Base-by-base conservation (phyloP, 2,329 filamentous ascomycete genomes). In the Chaetothyriales sp. region DNA sequence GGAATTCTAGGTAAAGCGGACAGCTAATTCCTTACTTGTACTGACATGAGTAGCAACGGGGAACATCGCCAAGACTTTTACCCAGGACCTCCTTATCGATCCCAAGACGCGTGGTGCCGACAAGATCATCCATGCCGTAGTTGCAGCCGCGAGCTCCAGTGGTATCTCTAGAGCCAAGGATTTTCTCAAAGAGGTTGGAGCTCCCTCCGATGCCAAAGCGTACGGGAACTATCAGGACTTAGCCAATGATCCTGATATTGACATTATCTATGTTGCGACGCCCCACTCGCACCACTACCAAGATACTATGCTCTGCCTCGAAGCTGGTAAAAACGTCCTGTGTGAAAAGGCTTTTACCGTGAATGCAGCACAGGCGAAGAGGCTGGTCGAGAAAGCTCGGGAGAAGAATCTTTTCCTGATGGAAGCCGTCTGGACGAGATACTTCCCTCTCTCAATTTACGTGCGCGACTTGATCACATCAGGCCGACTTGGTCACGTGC, bases 271-370 rank as follows among this genome's bases (percentile, higher is more conserved):
- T 67, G 80, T 95, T 51, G 87, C 88, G 18, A 94, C 89, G 3
- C 89, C 89, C 15, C 88, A 94, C 72, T 89, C 85, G 62, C 89
- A 94, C 68, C 89, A 95, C 72, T 94, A 89, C 72, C 87, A 94
- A 67, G 90, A 94, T 70, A 78, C 80, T 58, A 86, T 89, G 78
- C 77, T 94, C 18, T 85, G 82, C 45, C 75, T 95, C 37, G 78
- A 87, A 59, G 86, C 85, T 4, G 85, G 86, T 62, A 94, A 94
- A 75, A 77, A 90, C 63, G 87, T 94, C 29, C 77, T 94, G 33
- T 94, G 88, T 67, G 89, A 94, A 69, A 95, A 95, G 74, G 80
- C 88, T 0, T 83, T 95, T 62, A 94, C 88, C 1, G 85, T 90
- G 57, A 94, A 84, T 58, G 86, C 84, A 2, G 73, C 79, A 6